Evolutionary conservation across 495 filamentous ascomycete genomes (phyloP).

Genomic region (Cladorrhinum samala): DNA sequence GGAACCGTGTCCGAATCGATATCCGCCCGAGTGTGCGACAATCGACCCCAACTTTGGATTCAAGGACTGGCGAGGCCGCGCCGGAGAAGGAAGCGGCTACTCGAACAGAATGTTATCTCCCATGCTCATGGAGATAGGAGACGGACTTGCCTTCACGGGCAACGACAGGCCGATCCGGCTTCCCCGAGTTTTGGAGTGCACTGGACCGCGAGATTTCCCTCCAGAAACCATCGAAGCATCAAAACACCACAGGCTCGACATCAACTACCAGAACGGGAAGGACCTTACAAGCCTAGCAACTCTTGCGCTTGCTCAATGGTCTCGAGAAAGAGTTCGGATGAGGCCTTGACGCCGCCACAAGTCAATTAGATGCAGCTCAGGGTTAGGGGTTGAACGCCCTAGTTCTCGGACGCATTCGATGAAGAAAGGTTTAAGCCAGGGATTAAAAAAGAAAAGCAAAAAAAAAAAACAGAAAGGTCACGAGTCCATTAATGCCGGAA

Average conservation of each 20-base stretch:
- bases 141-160: constrained; percentile 13
- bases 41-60: constrained; percentile 26
- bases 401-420: no score
- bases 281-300: not conserved
- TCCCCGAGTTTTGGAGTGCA: constrained; percentile 7
- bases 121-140: constrained; percentile 27
- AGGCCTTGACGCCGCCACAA: not conserved
- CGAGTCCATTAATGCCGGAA: no score
- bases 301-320: not conserved
- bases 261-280: constrained; percentile 3
- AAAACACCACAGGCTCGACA: constrained; percentile 19
- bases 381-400: no score
- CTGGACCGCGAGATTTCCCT: constrained; percentile 1
- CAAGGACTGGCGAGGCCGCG: constrained; percentile 5
- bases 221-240: not conserved
- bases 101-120: constrained; percentile 2
- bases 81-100: constrained; percentile 9
- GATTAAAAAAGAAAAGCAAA: no score
- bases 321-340: not conserved
- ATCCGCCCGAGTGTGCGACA: not conserved
- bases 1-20: constrained; percentile 14
- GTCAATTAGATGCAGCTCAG: no score
- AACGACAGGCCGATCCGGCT: constrained; percentile 23
- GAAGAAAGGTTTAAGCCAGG: no score
- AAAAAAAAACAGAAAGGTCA: no score